Evolutionary conservation across 768 basidiomycete species (phyloP), one percentile per base, ranked within the genome.

Genomic region (Auriscalpium orientale): DNA sequence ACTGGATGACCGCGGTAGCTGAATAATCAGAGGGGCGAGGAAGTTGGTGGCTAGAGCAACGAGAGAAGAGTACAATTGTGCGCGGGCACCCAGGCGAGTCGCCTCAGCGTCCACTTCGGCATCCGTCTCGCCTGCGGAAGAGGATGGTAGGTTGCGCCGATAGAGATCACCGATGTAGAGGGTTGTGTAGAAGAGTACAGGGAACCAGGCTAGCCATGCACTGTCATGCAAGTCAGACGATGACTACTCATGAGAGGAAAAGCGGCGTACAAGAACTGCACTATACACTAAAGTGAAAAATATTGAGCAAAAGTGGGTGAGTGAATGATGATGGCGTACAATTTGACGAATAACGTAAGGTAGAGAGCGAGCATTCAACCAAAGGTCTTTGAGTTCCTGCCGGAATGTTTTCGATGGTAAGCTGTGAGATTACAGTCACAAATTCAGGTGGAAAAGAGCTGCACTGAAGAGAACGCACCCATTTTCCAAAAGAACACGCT

Each of bases 141-240:
- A 46, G 58, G 68, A 28, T 37, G 65, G 70, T 12, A 72, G 76
- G 9, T 75, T 62, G 3, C 71, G 75, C 58, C 84, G 88, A 75
- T 97, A 83, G 11, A 95, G 77, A 62, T 95, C 95, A 11, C 90
- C 89, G 53, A 97, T 79, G 71, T 93, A 98, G 22, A 91, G 74
- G 1, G 89, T 87, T 3, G 85, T 87, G 73, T 92, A 95, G 71
- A 95, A 94, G 1, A 95, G 76, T 22, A 93, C 72, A 0, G 95
- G 94, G 65, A 95, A 97, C 95, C 95, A 98, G 8, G 82, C 89
- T 57, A 94, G 76, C 84, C 84, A 95, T 12, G 84, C 79, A 58
- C 90, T 91, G 55, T 11, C 35, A 44, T 54, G 47, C 47, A 46
- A 44, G 16, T 37, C 51, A 15, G 54, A 46, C 34, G 46, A 45